Conservation (phyloP, 768 basidiomycete species). For the Plicaturopsis crispa region DNA sequence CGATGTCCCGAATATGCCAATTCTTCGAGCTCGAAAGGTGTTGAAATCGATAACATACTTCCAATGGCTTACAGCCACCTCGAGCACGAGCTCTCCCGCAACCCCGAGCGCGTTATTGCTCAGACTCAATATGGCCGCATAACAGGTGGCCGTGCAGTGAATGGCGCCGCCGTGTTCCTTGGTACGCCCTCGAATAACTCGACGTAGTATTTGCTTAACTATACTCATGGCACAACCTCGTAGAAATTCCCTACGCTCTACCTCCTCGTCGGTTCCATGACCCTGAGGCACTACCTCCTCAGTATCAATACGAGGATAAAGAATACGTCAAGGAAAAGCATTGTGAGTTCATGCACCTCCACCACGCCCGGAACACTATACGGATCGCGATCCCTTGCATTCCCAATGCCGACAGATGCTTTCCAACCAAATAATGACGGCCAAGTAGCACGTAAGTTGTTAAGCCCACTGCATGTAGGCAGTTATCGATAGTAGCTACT, state of each 20-base stretch:
- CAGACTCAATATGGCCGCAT: constrained; percentile 50
- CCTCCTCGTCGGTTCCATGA: constrained; percentile 61
- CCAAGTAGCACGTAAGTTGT: constrained; percentile 42
- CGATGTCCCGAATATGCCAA: too few relatives aligned
- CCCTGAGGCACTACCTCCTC: constrained; percentile 44
- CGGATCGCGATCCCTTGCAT: not conserved
- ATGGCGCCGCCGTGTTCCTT: constrained; percentile 57
- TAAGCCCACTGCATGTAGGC: too few relatives aligned
- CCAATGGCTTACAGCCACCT: constrained; percentile 33
- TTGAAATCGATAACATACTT: not conserved
- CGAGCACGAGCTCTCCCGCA: constrained; percentile 44
- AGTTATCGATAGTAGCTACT: too few relatives aligned
- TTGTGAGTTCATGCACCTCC: constrained; percentile 31
- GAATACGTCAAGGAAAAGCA: constrained; percentile 54
- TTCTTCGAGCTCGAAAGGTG: too few relatives aligned
- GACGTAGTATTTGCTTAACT: not conserved
- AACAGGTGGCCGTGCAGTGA: constrained; percentile 50
- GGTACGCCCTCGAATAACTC: constrained; percentile 28
- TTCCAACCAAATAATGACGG: constrained; percentile 61
- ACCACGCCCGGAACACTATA: not conserved
- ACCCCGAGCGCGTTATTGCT: constrained; percentile 34
- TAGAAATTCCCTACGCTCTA: constrained; percentile 70
- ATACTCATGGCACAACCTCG: not conserved
- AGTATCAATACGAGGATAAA: constrained; percentile 48
- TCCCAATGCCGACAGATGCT: constrained; percentile 35